Conservation (phyloP, 139 green algal species). For the Coelastrella sp. region DNA sequence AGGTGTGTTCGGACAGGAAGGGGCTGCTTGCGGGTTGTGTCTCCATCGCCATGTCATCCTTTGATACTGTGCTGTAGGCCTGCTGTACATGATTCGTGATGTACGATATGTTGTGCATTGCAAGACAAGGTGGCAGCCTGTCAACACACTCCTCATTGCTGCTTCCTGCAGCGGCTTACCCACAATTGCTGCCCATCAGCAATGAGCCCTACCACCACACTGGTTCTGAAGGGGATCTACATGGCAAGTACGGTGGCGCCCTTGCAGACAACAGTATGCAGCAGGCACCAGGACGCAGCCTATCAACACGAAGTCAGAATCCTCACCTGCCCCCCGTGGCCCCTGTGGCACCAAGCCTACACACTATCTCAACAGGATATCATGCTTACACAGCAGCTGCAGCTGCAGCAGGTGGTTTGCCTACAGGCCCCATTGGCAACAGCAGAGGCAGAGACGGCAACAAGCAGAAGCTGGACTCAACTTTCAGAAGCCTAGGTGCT, state of each 20-base stretch:
- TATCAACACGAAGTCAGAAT: slow-evolving; percentile 30
- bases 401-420: neutral
- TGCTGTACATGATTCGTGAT: too few relatives aligned
- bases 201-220: neutral
- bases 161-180: neutral
- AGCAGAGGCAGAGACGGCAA: neutral
- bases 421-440: neutral
- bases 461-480: too few relatives aligned
- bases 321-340: neutral
- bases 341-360: neutral
- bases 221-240: neutral
- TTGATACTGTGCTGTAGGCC: too few relatives aligned
- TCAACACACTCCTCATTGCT: neutral
- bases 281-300: neutral
- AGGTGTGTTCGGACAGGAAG: too few relatives aligned
- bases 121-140: too few relatives aligned
- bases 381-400: neutral
- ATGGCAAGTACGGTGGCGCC: neutral
- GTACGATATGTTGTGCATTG: too few relatives aligned
- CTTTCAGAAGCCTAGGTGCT: neutral
- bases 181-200: neutral
- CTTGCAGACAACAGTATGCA: neutral
- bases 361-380: neutral
- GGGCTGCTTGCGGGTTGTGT: too few relatives aligned
- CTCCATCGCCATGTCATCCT: too few relatives aligned